Evolutionary conservation across 352 stramenopile species (phyloP), one percentile per base, ranked within the genome.

Genomic region (Phytophthora chlamydospora): DNA sequence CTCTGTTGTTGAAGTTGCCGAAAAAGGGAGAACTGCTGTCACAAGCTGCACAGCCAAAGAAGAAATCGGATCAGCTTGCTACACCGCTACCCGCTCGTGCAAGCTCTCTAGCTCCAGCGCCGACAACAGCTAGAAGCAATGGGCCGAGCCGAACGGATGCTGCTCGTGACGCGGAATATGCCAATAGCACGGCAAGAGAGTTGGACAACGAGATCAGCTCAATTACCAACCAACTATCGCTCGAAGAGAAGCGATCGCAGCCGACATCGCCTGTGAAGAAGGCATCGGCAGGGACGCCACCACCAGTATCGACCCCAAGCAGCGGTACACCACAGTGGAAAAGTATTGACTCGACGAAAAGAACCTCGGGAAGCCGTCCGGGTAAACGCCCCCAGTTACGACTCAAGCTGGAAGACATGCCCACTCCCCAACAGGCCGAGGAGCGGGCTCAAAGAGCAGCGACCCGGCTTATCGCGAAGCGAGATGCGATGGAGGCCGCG

Each of bases 391-490:
- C 85, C 16, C 73, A 83, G 31, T 58, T 95, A 35, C 77, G 83
- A 9, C 63, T 95, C 9, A 92, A 95, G 54, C 66, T 95, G 3
- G 87, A 95, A 65, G 85, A 93, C 32, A 95, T 95, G 87, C 87
- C 87, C 21, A 95, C 87, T 8, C 78, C 85, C 4, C 87, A 95
- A 41, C 83, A 95, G 73, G 87, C 87, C 2, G 87, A 95, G 64
- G 80, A 92, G 14, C 68, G 85, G 35, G 87, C 87, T 0, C 85
- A 94, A 27, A 80, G 83, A 42, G 83, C 83, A 17, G 85, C 86
- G 8, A 92, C 70, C 34, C 77, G 83, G 9, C 71, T 92, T 21
- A 89, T 95, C 49, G 82, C 85, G 0, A 83, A 85, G 19, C 78
- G 86, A 41, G 85, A 95, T 45, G 84, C 83, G 10, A 79, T 93